Evolutionary conservation across 257 asterid species (phyloP).

Genomic region (Parsonsia alboflavescens): DNA sequence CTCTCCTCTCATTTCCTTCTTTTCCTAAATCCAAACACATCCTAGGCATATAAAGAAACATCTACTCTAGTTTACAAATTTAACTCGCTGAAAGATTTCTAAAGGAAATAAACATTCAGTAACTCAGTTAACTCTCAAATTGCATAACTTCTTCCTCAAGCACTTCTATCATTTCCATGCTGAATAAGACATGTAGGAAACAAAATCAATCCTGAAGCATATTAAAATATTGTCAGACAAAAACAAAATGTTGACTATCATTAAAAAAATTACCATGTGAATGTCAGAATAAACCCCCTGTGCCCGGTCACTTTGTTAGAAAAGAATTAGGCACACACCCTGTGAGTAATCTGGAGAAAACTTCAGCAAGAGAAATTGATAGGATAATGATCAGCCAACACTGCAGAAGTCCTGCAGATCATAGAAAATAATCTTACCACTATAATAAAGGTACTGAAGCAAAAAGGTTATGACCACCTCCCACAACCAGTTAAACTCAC

Average conservation of each 20-base stretch:
- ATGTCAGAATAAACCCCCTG: background rate
- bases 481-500: background rate
- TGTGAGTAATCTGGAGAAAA: background rate
- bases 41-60: background rate
- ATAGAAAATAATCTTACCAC: background rate
- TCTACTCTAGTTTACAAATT: background rate
- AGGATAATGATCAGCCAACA: background rate
- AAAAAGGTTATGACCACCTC: background rate
- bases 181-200: too few relatives aligned
- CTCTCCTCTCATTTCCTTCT: background rate
- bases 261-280: background rate
- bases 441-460: background rate
- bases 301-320: background rate
- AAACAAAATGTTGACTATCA: background rate
- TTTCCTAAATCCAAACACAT: background rate
- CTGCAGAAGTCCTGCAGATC: background rate
- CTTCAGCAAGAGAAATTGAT: slow-evolving; percentile 4
- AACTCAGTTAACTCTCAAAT: background rate
- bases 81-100: background rate
- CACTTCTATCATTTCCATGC: too few relatives aligned
- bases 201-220: background rate
- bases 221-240: background rate
- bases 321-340: background rate
- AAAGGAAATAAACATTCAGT: too few relatives aligned
- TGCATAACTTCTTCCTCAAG: background rate